Conservation (phyloP, 257 asterid species). For the Penstemon barbatus region DNA sequence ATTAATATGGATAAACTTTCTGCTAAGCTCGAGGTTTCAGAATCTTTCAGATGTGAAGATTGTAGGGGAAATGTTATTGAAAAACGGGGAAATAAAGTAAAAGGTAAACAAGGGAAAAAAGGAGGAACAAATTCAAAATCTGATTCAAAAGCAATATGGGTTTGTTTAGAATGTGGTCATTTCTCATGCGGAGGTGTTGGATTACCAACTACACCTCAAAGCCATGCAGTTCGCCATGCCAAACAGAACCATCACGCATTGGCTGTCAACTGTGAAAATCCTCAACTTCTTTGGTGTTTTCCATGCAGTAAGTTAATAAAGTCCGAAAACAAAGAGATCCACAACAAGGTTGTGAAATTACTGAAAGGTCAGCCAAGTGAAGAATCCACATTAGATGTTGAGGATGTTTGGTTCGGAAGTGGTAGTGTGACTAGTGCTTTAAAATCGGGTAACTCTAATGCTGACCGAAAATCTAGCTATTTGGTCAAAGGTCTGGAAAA, state of each 20-base stretch:
- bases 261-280: conserved; percentile 66
- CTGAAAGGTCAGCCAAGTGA: conserved; percentile 51
- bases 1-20: conserved; percentile 60
- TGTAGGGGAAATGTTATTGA: conserved; percentile 62
- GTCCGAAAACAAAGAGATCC: conserved; percentile 53
- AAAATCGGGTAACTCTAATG: conserved; percentile 41
- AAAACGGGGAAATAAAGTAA: conserved; percentile 55
- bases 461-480: conserved; percentile 39
- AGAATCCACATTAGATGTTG: conserved; percentile 53
- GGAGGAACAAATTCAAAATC: conserved; percentile 52
- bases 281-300: conserved; percentile 76
- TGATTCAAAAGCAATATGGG: conserved; percentile 66
- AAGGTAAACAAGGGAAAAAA: conserved; percentile 67
- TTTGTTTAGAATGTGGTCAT: conserved; percentile 83
- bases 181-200: conserved; percentile 90
- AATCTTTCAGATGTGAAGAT: conserved; percentile 60
- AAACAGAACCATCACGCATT: conserved; percentile 62
- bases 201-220: conserved; percentile 67
- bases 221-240: conserved; percentile 86
- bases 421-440: conserved; percentile 50
- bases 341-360: conserved; percentile 60
- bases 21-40: conserved; percentile 48
- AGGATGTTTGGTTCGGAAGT: conserved; percentile 76
- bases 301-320: conserved; percentile 55
- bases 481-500: conserved; percentile 72